These are phyloP conservation scores for Colletotrichum orchidophilum DNA, from an alignment of 2,329 filamentous ascomycete species.

Conservation along the genomic window DNA sequence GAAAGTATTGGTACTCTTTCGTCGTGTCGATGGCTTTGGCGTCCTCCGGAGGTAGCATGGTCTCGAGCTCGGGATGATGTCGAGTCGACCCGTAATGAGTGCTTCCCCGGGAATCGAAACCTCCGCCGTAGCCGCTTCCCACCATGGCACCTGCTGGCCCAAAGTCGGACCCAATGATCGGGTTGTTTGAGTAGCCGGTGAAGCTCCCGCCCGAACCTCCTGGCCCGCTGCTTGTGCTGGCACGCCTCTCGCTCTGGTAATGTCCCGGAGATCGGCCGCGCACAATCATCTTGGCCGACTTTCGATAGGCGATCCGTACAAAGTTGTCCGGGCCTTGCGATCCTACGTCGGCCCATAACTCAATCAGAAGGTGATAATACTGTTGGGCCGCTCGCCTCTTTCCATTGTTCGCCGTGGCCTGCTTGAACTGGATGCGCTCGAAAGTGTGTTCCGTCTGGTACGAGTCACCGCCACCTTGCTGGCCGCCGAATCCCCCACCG, in stretches of 20 bases:
- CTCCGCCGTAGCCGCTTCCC: constrained; percentile 45
- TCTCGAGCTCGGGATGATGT: constrained; percentile 62
- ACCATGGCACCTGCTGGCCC: constrained; percentile 50
- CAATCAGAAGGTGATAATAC: constrained; percentile 90
- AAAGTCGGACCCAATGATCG: constrained; percentile 52
- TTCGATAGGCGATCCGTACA: constrained; percentile 75
- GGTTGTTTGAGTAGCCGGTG: constrained; percentile 56
- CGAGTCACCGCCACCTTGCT: constrained; percentile 43
- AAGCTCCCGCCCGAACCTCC: constrained; percentile 71
- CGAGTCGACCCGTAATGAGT: constrained; percentile 52
- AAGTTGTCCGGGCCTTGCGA: constrained; percentile 61
- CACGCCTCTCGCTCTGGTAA: constrained; percentile 76
- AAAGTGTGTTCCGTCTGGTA: constrained; percentile 71
- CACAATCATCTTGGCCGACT: constrained; percentile 87
- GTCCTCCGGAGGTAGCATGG: constrained; percentile 61
- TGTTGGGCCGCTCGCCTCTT: constrained; percentile 91
- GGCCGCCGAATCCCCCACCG: constrained; percentile 42
- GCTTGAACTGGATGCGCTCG: constrained; percentile 94
- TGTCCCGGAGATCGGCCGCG: constrained; percentile 84
- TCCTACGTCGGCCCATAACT: constrained; percentile 78
- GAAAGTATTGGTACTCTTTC: constrained; percentile 66
- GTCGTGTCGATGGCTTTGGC: constrained; percentile 58
- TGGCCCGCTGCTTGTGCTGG: constrained; percentile 74
- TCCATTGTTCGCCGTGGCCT: constrained; percentile 92
- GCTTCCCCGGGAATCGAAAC: constrained; percentile 51